Conservation (phyloP, 106 monocot genomes). For the Dendrobium chrysotoxum region DNA sequence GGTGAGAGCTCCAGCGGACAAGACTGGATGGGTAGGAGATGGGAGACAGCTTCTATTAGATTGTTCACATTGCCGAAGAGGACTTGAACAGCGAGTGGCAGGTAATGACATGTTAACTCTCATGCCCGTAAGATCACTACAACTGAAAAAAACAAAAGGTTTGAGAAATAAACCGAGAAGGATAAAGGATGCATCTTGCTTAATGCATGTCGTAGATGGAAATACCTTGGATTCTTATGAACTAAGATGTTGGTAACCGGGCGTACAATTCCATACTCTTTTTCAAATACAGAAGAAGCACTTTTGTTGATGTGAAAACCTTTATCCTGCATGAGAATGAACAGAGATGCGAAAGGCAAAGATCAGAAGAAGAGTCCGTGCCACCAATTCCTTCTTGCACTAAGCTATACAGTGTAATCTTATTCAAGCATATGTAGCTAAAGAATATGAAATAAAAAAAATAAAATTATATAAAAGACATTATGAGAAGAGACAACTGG, state of each 20-base stretch:
- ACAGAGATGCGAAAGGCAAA: not conserved
- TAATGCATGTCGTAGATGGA: not conserved
- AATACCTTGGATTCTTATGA: constrained; percentile 32
- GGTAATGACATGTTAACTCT: constrained; percentile 71
- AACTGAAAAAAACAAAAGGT: constrained; percentile 1
- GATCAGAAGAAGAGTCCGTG: not conserved
- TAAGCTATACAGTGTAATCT: not conserved
- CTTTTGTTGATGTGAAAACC: constrained; percentile 20
- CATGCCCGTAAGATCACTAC: constrained; percentile 29
- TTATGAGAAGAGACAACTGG: too few species aligned
- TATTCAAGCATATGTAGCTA: not conserved
- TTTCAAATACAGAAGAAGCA: constrained; percentile 44
- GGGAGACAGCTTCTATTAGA: constrained; percentile 58
- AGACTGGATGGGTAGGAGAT: constrained; percentile 60
- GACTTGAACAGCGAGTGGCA: constrained; percentile 72
- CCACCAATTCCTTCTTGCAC: not conserved
- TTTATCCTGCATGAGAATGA: constrained; percentile 2
- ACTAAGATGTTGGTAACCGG: constrained; percentile 11
- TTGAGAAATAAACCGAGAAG: not conserved
- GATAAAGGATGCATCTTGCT: not conserved
- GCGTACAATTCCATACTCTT: constrained; percentile 26
- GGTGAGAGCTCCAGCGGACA: constrained; percentile 19
- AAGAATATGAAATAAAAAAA: too few species aligned
- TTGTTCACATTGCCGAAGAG: constrained; percentile 50
- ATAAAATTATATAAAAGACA: too few species aligned